phyloP scores from a whole-genome alignment of 2,329 filamentous ascomycete species.

The Chaetomium globosum region DNA sequence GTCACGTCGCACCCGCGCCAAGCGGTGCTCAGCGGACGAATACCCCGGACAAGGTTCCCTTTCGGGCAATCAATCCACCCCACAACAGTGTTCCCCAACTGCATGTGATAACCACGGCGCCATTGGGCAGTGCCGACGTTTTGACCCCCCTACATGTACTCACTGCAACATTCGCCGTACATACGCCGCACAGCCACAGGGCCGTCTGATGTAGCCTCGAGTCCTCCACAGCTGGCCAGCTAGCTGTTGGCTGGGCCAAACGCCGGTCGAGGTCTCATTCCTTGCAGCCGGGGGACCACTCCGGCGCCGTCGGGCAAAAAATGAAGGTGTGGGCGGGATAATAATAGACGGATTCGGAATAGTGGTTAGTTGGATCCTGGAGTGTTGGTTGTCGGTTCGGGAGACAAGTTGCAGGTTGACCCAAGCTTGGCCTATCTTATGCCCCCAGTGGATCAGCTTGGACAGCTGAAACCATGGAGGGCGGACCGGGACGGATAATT shows the following conservation, averaged over 20 bases:
- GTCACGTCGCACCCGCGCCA: neutral
- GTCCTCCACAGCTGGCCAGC: too few species aligned
- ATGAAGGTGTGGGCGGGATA: neutral
- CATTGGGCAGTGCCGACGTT: neutral
- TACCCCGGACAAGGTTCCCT: neutral
- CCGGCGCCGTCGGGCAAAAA: neutral
- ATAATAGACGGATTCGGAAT: neutral
- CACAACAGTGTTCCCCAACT: neutral
- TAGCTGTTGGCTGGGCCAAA: neutral
- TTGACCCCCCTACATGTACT: neutral
- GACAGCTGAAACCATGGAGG: neutral
- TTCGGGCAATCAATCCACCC: neutral
- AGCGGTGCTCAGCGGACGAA: neutral
- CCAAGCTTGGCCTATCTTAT: neutral
- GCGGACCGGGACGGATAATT: neutral
- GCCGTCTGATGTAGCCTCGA: neutral
- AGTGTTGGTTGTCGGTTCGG: neutral
- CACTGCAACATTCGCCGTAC: neutral
- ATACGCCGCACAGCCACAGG: neutral
- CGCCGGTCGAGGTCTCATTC: neutral
- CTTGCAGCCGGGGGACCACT: neutral
- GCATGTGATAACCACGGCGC: neutral
- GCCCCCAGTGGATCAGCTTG: neutral
- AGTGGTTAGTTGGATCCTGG: neutral
- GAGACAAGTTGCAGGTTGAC: neutral